Evolutionary conservation across 257 asterid species (phyloP).

Genomic region (Solanum ahanhuiri): DNA sequence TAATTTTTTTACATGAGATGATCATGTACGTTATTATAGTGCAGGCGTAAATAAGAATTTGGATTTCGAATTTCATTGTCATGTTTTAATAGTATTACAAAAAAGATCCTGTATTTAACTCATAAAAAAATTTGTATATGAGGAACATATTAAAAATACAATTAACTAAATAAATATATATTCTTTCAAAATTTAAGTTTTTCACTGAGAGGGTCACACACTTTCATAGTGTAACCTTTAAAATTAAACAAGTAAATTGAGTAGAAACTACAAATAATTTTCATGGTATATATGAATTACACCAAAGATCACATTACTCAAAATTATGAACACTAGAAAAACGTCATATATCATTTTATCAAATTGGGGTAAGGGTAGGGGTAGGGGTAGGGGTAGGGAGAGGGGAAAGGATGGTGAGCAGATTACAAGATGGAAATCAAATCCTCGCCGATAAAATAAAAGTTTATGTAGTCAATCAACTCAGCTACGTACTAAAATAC

Average conservation of each 20-base stretch:
- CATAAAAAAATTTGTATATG: neutral
- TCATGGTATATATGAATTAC: neutral
- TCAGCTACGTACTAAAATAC: neutral
- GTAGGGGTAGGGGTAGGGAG: neutral
- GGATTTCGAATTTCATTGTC: neutral
- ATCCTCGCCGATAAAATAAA: neutral
- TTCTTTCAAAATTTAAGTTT: neutral
- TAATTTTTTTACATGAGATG: neutral
- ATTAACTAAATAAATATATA: neutral
- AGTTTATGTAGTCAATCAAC: neutral
- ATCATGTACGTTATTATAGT: neutral
- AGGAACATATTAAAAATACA: too few species aligned
- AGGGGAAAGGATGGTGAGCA: neutral
- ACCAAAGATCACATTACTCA: neutral
- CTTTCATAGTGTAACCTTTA: neutral
- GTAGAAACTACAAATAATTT: neutral
- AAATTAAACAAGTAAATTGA: neutral
- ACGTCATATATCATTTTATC: neutral
- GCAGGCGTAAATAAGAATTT: neutral
- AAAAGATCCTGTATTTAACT: neutral
- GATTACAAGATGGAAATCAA: too few species aligned
- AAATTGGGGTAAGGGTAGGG: neutral
- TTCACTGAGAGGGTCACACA: neutral
- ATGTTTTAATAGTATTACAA: neutral
- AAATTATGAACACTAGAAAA: neutral